A percentile compares a stretch with the other conserved stretches of the same genome.
Conservation (phyloP, 345 rosid genomes). For the Corchorus olitorius region DNA sequence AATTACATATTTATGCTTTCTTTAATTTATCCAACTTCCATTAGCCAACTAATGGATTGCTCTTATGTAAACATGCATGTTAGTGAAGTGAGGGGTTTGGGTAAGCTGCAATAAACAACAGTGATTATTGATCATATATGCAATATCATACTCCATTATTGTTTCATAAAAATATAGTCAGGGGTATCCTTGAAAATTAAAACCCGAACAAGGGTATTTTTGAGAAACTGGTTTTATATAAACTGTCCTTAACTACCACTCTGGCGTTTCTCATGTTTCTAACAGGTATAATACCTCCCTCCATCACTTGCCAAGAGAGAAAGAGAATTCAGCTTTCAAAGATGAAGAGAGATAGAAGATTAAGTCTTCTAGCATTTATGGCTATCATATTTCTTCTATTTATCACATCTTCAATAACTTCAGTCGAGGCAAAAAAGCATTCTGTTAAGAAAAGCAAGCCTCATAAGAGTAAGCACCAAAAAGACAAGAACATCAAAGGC, state of each 20-base stretch:
- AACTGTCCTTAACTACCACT: conserved; percentile 40
- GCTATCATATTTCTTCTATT: conserved; percentile 21
- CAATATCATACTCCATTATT: no score
- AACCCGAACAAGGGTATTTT: conserved; percentile 15
- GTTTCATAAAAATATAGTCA: no score
- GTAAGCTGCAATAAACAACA: not conserved
- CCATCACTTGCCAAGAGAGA: not conserved
- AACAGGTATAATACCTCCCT: conserved; percentile 8
- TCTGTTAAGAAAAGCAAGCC: conserved; percentile 33
- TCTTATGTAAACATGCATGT: not conserved
- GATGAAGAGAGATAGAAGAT: conserved; percentile 36
- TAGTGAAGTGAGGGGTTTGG: not conserved
- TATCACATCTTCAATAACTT: conserved; percentile 26
- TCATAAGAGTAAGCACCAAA: conserved; percentile 30
- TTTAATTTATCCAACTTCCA: conserved; percentile 23
- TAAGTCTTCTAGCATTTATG: conserved; percentile 25
- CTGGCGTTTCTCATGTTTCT: conserved; percentile 2
- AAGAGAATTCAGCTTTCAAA: not conserved
- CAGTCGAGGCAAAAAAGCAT: conserved; percentile 53
- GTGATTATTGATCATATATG: not conserved
- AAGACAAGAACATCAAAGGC: conserved; percentile 27
- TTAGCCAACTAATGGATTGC: conserved; percentile 16
- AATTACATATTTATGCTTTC: no score
- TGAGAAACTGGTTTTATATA: conserved; percentile 18
- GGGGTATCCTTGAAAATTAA: conserved; percentile 19